Base-by-base conservation (phyloP, 768 basidiomycete species). In the Strobilomyces confusus region DNA sequence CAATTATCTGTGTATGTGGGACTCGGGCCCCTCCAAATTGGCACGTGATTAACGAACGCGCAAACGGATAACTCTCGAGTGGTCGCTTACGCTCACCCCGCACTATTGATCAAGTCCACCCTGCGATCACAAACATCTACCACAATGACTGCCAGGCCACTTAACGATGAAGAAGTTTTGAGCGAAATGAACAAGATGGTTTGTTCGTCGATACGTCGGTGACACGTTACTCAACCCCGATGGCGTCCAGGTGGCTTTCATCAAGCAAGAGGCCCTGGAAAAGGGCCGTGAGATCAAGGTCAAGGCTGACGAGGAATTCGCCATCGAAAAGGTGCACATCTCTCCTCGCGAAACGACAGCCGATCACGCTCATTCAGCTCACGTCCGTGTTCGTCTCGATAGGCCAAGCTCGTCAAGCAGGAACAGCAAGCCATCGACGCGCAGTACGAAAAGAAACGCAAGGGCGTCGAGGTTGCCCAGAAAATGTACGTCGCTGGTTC, bases 161-260 rank as follows among this genome's bases (percentile, higher is more conserved):
- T 95, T 54, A 94, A 93, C 66, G 95, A 98, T 61, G 92, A 94
- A 62, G 95, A 98, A 72, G 95, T 98, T 19, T 77, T 93, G 64
- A 89, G 76, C 65, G 95, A 98, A 79, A 92, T 98, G 91, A 95
- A 92, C 77, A 98, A 98, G 84, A 98, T 98, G 95, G 95, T 94
- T 51, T 49, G 79, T 69, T 32, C 17, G 38, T 25, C 44, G 36
- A 49, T 43, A 36, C 8, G 20, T 37, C 37, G 15, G 30, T 45
- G 26, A 54, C 47, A 26, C 19, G 34, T 40, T 34, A 15, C 49
- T 52, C 43, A 56, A 53, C 30, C 26, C 51, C 7, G 30, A 36
- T 33, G 13, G 42, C 29, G 15, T 58, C 30, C 69, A 95, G 95
- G 92, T 95, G 44, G 87, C 92, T 49, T 98, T 98, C 79, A 98